Evolutionary conservation across 2,329 filamentous ascomycete genomes (phyloP).

Genomic region (Colletotrichum sp.): DNA sequence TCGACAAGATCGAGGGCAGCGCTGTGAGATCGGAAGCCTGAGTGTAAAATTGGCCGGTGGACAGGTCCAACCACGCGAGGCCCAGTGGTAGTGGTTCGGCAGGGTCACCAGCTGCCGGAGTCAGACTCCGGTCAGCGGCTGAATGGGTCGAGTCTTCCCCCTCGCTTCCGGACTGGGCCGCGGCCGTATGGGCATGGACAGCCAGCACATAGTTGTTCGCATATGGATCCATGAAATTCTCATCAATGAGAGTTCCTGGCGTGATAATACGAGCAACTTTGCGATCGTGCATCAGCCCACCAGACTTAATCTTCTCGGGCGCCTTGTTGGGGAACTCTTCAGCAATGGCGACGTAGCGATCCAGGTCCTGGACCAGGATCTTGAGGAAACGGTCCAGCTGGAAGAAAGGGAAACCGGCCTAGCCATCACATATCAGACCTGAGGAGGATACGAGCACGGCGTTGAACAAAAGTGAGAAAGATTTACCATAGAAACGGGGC

Average conservation of each 20-base stretch:
- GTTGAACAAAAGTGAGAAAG: constrained; percentile 1
- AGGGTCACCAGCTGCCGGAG: background rate
- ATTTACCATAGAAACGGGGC: constrained; percentile 82
- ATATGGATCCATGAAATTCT: constrained; percentile 95
- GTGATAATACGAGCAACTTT: constrained; percentile 88
- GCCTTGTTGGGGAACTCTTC: constrained; percentile 86
- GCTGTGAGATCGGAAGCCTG: constrained; percentile 74
- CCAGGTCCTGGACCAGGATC: constrained; percentile 87
- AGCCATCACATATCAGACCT: constrained; percentile 26
- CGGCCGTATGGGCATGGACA: constrained; percentile 69
- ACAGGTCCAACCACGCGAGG: constrained; percentile 92
- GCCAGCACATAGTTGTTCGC: constrained; percentile 93
- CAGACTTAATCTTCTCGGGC: constrained; percentile 73
- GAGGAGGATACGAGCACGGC: constrained; percentile 18
- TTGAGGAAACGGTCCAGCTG: constrained; percentile 94
- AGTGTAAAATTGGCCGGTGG: constrained; percentile 92
- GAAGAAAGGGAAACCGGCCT: constrained; percentile 92
- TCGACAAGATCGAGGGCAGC: constrained; percentile 80
- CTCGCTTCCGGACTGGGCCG: constrained; percentile 3
- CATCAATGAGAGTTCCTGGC: constrained; percentile 93
- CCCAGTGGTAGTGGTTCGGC: constrained; percentile 59
- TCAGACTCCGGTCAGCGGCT: constrained; percentile 6
- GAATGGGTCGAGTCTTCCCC: background rate
- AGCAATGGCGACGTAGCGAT: constrained; percentile 89
- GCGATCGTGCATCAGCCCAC: constrained; percentile 84